These are phyloP conservation scores for Phyllosticta paracitricarpa DNA, from an alignment of 2,329 filamentous ascomycete genomes.

Conservation along the genomic window DNA sequence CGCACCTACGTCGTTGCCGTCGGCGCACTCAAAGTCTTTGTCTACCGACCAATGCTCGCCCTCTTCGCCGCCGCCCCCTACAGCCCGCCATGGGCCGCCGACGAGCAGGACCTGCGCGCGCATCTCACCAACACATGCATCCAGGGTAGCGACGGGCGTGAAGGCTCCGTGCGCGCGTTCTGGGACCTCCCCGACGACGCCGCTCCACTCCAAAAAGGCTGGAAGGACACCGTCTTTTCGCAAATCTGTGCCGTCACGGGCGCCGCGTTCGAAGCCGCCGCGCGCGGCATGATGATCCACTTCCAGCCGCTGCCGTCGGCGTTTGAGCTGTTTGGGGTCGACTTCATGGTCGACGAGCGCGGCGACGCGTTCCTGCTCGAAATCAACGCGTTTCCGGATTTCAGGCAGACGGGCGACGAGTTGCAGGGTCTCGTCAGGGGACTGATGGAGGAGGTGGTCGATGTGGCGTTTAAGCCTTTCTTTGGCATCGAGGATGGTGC, in stretches of 20 bases:
- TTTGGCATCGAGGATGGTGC: constrained; percentile 37
- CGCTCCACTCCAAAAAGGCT: constrained; percentile 18
- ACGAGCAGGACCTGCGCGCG: constrained; percentile 47
- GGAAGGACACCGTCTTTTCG: constrained; percentile 54
- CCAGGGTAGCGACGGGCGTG: constrained; percentile 49
- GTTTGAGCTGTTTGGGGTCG: constrained; percentile 86
- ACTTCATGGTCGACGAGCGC: constrained; percentile 68
- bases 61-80: constrained; percentile 78
- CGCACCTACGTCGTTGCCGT: constrained; percentile 79
- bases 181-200: constrained; percentile 50
- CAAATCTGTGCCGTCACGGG: constrained; percentile 67
- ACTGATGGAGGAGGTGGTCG: constrained; percentile 66
- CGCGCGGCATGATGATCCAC: constrained; percentile 72
- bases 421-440: constrained; percentile 61
- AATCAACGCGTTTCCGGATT: constrained; percentile 94
- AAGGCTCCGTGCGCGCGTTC: constrained; percentile 63
- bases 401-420: constrained; percentile 76
- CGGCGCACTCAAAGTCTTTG: constrained; percentile 69
- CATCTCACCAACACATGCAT: constrained; percentile 96
- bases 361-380: constrained; percentile 70
- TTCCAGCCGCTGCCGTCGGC: constrained; percentile 83
- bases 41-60: constrained; percentile 85
- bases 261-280: constrained; percentile 79
- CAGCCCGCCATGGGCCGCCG: constrained; percentile 45
- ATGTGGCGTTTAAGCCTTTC: constrained; percentile 57